Evolutionary conservation across 352 stramenopile genomes (phyloP).

Genomic region (Chrysophaeum taylorii): DNA sequence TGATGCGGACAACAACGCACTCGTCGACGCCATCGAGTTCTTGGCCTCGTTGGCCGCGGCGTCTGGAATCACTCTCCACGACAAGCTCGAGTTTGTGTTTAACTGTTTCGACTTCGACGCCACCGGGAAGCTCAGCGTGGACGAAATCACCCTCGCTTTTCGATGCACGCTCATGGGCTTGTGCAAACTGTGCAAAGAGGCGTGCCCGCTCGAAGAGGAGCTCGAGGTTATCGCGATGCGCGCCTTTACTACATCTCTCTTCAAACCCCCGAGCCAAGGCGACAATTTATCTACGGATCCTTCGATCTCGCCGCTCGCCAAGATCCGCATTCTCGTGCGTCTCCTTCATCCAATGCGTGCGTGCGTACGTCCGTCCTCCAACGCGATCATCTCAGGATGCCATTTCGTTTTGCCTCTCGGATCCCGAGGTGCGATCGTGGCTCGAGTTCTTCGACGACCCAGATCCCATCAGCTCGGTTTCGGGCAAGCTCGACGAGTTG

Average conservation of each 20-base stretch:
- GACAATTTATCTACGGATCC: not conserved
- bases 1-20: conserved; percentile 71
- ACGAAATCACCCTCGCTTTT: conserved; percentile 69
- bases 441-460: conserved; percentile 11
- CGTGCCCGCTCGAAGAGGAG: conserved; percentile 57
- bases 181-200: conserved; percentile 54
- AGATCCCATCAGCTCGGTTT: not conserved
- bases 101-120: conserved; percentile 82
- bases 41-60: conserved; percentile 63
- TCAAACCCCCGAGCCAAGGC: not conserved
- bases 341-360: too few species aligned
- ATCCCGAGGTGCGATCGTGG: not conserved
- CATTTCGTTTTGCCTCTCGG: not conserved
- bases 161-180: conserved; percentile 68
- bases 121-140: conserved; percentile 65
- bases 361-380: too few species aligned
- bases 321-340: conserved; percentile 4
- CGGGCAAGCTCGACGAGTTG: not conserved
- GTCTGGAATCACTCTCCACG: conserved; percentile 60
- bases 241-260: too few species aligned
- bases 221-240: not conserved
- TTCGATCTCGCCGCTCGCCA: not conserved
- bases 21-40: conserved; percentile 71
- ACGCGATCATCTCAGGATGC: too few species aligned
- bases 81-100: conserved; percentile 73